Evolutionary conservation across 306 rosid species (phyloP), one percentile per base, ranked within the genome.

Genomic region (Glycine soja): DNA sequence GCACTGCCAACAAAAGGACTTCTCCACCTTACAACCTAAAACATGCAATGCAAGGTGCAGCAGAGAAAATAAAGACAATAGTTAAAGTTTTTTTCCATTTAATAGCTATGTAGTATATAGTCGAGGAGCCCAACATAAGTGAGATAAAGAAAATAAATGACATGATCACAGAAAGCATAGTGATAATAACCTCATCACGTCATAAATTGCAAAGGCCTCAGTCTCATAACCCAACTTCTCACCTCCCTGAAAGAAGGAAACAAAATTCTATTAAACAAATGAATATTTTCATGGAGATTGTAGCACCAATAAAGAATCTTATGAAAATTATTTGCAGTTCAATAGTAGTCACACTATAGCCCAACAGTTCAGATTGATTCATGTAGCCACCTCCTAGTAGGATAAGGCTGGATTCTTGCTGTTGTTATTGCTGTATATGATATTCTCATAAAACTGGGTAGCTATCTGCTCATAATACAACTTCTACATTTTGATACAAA

Each of bases 161-260:
- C 62, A 58, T 56, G 66, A 24, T 61, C 48, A 76, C 30, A 75
- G 57, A 81, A 77, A 82, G 69, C 30, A 65, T 46, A 74, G 75
- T 63, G 85, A 85, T 80, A 76, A 76, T 83, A 63, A 96, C 99
- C 98, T 91, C 98, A 96, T 96, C 67, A 88, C 85, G 86, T 93
- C 98, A 82, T 96, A 92, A 75, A 93, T 75, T 14, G 98, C 98
- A 81, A 93, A 85, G 79, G 99, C 99, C 81, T 96, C 99, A 53
- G 97, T 90, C 89, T 96, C 98, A 59, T 92, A 93, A 82, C 99
- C 98, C 93, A 96, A 90, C 87, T 96, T 96, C 89, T 88, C 92
- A 70, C 92, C 98, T 80, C 92, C 98, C 98, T 96, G 97, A 83
- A 89, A 91, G 84, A 80, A 46, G 54, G 80, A 85, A 83, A 80